Base-by-base conservation (phyloP, 106 monocot species). In the Apostasia ramifera region DNA sequence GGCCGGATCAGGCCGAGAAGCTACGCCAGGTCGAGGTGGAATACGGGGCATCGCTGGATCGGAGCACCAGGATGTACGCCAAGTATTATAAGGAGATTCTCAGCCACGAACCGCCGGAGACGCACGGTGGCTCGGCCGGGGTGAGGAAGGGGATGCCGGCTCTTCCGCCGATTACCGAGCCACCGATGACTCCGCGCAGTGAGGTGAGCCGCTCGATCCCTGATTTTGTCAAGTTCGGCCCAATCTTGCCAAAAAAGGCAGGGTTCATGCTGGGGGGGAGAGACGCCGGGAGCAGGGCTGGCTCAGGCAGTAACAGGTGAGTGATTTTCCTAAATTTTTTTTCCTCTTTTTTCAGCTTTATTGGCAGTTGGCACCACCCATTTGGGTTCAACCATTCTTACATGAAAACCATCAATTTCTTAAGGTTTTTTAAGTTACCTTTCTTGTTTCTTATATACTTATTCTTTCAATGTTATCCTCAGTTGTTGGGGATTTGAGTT, bases 151-250 rank as follows among this genome's bases (percentile, higher is more conserved):
- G 42, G 57, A 47, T 73, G 82, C 67, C 46, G 43, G 72, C 57
- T 40, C 61, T 80, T 46, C 76, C 84, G 3, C 82, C 82, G 2
- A 84, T 80, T 46, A 73, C 76, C 0, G 77, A 84, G 68, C 84
- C 84, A 2, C 84, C 80, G 1, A 55, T 46, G 77, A 77, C 69
- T 8, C 84, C 84, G 45, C 37, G 26, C 61, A 73, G 55, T 10
- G 84, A 80, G 50, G 70, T 77, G 45, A 80, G 80, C 66, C 53
- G 73, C 14, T 77, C 76, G 15, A 80, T 84, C 57, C 80, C 84
- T 4, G 73, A 84, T 66, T 84, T 69, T 13, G 80, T 84, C 9
- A 84, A 80, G 77, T 84, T 84, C 13, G 84, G 84, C 8, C 80
- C 84, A 0, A 80, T 84, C 42, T 61, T 84, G 73, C 80, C 84